phyloP scores from a whole-genome alignment of 345 rosid genomes.

The Aquilaria malaccensis region DNA sequence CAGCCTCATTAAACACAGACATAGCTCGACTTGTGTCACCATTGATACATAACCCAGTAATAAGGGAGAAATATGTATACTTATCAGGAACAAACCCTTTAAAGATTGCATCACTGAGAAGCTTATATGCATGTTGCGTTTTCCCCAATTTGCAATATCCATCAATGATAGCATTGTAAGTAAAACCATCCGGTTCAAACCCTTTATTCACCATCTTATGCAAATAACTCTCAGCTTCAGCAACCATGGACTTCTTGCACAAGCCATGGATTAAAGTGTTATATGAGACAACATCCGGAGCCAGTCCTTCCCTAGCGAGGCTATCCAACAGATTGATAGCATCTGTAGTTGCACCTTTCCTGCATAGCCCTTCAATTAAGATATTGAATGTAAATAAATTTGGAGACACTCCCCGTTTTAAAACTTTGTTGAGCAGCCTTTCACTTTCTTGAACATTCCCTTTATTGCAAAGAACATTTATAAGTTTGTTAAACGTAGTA shows the following conservation, averaged over 20 bases:
- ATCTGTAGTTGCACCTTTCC: constrained; percentile 45
- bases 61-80: constrained; percentile 67
- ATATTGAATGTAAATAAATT: constrained; percentile 83
- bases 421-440: constrained; percentile 58
- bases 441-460: constrained; percentile 70
- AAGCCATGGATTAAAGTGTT: constrained; percentile 77
- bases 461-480: constrained; percentile 69
- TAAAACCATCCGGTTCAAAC: constrained; percentile 63
- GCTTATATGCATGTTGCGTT: constrained; percentile 59
- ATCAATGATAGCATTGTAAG: constrained; percentile 62
- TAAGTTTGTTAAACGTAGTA: constrained; percentile 71
- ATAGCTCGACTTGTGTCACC: constrained; percentile 68
- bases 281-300: constrained; percentile 74
- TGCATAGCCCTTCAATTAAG: constrained; percentile 77
- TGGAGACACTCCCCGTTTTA: constrained; percentile 65
- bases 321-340: constrained; percentile 61
- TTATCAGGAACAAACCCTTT: constrained; percentile 79
- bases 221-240: constrained; percentile 67
- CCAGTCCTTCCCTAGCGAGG: constrained; percentile 40
- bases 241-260: constrained; percentile 53
- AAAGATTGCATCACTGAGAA: constrained; percentile 57
- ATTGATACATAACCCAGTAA: constrained; percentile 62
- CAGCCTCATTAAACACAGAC: constrained; percentile 50
- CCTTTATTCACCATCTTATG: constrained; percentile 84
- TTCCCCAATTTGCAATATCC: constrained; percentile 70